Percentiles rank a stretch among this genome's conserved stretches.
These are phyloP conservation scores for Solanum hybrid DNA, from an alignment of 305 asterid genomes.

Conservation along the genomic window DNA sequence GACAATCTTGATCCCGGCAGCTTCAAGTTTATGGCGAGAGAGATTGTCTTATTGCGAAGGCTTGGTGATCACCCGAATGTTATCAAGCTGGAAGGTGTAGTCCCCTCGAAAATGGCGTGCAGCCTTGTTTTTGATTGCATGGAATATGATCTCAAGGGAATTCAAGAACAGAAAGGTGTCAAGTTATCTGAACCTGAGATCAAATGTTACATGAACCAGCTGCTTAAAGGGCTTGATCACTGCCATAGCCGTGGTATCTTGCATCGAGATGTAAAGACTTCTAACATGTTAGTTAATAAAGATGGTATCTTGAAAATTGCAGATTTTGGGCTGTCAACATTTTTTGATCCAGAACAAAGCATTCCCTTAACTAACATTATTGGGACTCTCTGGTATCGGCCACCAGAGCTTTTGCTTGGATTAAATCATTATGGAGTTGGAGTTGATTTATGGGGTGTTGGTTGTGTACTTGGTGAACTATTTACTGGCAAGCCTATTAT, in stretches of 20 bases:
- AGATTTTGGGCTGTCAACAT: background rate
- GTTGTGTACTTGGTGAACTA: conserved; percentile 3
- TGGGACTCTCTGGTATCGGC: background rate
- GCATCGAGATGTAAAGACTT: background rate
- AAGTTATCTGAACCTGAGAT: background rate
- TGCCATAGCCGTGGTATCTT: background rate
- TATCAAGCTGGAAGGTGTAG: background rate
- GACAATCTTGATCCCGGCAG: background rate
- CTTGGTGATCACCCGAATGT: background rate
- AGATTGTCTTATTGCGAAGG: background rate
- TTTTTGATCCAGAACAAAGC: background rate
- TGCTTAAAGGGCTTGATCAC: background rate
- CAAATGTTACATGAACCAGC: background rate
- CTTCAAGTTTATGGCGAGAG: background rate
- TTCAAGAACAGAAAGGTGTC: background rate
- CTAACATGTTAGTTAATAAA: background rate
- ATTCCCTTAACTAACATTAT: background rate
- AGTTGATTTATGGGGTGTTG: conserved; percentile 1
- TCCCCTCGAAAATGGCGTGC: background rate
- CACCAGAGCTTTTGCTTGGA: background rate
- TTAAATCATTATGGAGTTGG: background rate
- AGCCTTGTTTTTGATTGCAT: background rate
- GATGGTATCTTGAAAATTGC: background rate
- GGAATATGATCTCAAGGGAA: background rate
- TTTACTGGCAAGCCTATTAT: background rate